These are phyloP conservation scores for Nicotiana paniculata DNA, from an alignment of 257 asterid genomes.

Conservation along the genomic window DNA sequence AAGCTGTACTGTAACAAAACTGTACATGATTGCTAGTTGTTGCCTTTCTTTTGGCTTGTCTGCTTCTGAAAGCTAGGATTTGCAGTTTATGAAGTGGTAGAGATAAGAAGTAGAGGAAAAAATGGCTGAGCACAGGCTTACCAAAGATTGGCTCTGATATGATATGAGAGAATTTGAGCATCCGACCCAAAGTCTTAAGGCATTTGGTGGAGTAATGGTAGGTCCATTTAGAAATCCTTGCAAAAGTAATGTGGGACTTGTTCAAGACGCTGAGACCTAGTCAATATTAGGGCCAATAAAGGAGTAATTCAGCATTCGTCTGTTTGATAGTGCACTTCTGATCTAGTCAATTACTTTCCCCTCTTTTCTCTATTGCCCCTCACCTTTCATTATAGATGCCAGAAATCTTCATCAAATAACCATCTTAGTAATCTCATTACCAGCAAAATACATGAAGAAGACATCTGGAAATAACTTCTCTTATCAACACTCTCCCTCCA, in stretches of 20 bases:
- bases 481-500: background rate
- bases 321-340: too few species aligned
- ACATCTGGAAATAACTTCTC: background rate
- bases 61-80: too few species aligned
- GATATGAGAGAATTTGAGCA: background rate
- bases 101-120: background rate
- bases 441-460: background rate
- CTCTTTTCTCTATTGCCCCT: background rate
- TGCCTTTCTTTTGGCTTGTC: too few species aligned
- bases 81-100: background rate
- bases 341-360: background rate
- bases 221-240: background rate
- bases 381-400: background rate
- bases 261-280: too few species aligned
- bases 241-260: too few species aligned
- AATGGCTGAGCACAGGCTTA: background rate
- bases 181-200: background rate
- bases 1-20: too few species aligned
- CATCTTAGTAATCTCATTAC: background rate
- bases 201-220: background rate
- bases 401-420: background rate
- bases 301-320: too few species aligned
- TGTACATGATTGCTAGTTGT: too few species aligned
- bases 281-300: too few species aligned
- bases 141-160: background rate